These are phyloP conservation scores for Ganoderma sinense DNA, from an alignment of 1,284 basidiomycete genomes.

Conservation along the genomic window DNA sequence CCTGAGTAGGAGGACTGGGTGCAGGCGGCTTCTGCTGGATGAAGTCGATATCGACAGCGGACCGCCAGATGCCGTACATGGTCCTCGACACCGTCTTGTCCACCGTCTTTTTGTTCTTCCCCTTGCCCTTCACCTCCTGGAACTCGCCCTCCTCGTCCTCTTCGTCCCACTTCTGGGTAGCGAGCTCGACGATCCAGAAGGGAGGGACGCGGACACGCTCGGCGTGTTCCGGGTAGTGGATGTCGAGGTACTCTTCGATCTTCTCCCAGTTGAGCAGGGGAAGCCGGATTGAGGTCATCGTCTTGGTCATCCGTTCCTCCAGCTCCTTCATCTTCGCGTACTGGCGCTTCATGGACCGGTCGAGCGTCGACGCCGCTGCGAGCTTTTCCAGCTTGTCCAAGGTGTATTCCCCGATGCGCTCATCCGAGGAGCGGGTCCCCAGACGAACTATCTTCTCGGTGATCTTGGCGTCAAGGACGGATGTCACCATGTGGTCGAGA, in stretches of 20 bases:
- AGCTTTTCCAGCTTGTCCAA: constrained; percentile 62
- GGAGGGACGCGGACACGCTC: constrained; percentile 48
- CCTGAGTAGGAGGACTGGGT: neutral
- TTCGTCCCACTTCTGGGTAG: constrained; percentile 24
- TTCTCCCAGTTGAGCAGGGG: constrained; percentile 45
- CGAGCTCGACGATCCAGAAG: constrained; percentile 46
- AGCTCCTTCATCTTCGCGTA: constrained; percentile 53
- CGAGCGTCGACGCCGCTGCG: constrained; percentile 50
- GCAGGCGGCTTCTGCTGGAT: constrained; percentile 10
- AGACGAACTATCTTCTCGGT: constrained; percentile 69
- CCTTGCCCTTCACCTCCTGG: constrained; percentile 22
- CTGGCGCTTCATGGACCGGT: constrained; percentile 42
- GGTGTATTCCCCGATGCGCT: constrained; percentile 61
- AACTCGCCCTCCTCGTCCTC: constrained; percentile 30
- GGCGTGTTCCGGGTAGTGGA: constrained; percentile 53
- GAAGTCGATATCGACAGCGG: constrained; percentile 33
- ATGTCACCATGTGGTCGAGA: constrained; percentile 72
- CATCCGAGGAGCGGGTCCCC: constrained; percentile 66
- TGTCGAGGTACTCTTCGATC: constrained; percentile 49
- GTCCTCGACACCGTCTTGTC: constrained; percentile 23
- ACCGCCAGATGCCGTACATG: constrained; percentile 56
- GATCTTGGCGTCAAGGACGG: constrained; percentile 67
- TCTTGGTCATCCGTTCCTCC: constrained; percentile 50
- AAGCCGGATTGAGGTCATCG: constrained; percentile 51
- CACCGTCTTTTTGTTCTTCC: constrained; percentile 22